Evolutionary conservation across 1,284 basidiomycete genomes (phyloP), one percentile per base, ranked within the genome.

Genomic region (Cutaneotrichosporon dermatis): DNA sequence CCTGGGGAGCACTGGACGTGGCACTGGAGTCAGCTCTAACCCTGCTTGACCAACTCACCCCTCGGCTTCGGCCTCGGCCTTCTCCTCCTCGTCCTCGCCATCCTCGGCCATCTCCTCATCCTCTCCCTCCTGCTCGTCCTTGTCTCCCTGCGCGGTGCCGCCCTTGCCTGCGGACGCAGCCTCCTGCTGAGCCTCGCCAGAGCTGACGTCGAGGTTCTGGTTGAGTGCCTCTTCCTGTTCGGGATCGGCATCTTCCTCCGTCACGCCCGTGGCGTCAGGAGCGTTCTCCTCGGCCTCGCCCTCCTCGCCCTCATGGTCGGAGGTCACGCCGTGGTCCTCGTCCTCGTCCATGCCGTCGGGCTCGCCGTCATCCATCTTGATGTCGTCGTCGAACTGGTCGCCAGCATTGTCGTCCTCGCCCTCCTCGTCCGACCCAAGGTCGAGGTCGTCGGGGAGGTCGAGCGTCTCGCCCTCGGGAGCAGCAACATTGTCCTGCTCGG

Each of bases 401-500:
- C 74, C 71, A 16, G 71, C 76, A 35, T 71, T 79, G 48, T 78
- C 79, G 43, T 25, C 25, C 25, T 80, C 79, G 37, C 73, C 85
- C 36, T 68, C 67, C 12, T 72, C 85, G 46, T 69, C 68, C 12
- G 71, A 79, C 37, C 74, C 85, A 5, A 94, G 76, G 59, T 90
- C 81, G 74, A 94, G 81, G 66, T 92, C 86, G 42, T 92, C 90
- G 0, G 92, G 92, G 12, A 94, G 81, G 69, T 94, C 88, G 53
- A 95, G 82, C 4, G 85, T 86, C 55, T 92, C 82, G 6, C 86
- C 86, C 67, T 93, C 88, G 25, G 83, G 85, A 56, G 90, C 77
- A 61, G 89, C 83, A 3, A 88, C 84, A 5, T 81, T 79, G 54
- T 79, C 78, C 44, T 85, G 84, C 34, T 88, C 55, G 13, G 58